Evolutionary conservation across 805 yeast species (phyloP).

Genomic region (Candida gorgasii): DNA sequence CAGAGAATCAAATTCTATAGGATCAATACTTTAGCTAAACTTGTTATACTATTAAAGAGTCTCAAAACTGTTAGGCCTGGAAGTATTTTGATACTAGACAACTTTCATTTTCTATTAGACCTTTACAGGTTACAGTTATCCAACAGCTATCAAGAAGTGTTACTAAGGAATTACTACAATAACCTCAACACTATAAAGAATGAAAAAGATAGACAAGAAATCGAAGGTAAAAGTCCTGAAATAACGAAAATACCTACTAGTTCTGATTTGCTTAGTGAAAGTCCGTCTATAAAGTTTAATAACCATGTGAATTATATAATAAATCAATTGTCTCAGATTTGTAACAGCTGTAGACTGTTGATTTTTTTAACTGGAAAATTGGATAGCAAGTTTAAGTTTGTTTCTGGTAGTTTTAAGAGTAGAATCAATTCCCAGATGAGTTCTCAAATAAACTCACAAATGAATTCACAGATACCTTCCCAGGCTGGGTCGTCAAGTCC

Average conservation of each 20-base stretch:
- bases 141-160: slow-evolving; percentile 32
- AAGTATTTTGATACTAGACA: slow-evolving; percentile 23
- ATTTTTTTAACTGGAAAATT: slow-evolving; percentile 32
- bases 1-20: slow-evolving; percentile 6
- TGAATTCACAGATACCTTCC: not conserved
- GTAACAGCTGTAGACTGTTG: slow-evolving; percentile 24
- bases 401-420: slow-evolving; percentile 1
- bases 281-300: slow-evolving; percentile 32
- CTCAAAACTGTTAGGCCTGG: slow-evolving; percentile 4
- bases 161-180: slow-evolving; percentile 33
- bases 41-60: slow-evolving; percentile 9
- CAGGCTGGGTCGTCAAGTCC: too few species aligned
- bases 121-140: slow-evolving; percentile 34
- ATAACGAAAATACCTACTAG: slow-evolving; percentile 30
- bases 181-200: slow-evolving; percentile 22
- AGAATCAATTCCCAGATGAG: not conserved
- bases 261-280: slow-evolving; percentile 29
- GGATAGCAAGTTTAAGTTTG: slow-evolving; percentile 26
- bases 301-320: slow-evolving; percentile 30
- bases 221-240: slow-evolving; percentile 24
- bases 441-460: not conserved
- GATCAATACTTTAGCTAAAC: slow-evolving; percentile 12
- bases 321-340: slow-evolving; percentile 24
- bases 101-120: slow-evolving; percentile 38
- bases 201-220: slow-evolving; percentile 19